Evolutionary conservation across 1,139 yeast genomes (phyloP), one percentile per base, ranked within the genome.

Genomic region (Magnusiomyces suaveolens): DNA sequence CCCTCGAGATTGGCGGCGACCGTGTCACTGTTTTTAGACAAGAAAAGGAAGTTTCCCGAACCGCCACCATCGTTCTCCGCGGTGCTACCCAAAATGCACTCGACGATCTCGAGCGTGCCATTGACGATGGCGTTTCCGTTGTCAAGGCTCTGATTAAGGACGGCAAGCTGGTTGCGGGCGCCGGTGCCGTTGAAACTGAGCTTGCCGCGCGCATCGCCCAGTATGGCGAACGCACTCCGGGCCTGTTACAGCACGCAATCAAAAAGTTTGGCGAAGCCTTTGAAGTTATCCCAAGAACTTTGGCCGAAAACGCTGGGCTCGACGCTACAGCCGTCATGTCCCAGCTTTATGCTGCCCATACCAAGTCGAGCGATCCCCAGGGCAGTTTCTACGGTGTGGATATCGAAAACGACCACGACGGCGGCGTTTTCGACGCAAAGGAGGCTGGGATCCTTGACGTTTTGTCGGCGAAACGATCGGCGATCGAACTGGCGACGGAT

Each of bases 11-110:
- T 66, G 98, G 98, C 62, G 97, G 97, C 55, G 97, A 94, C 72
- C 81, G 97, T 69, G 98, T 92, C 44, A 92, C 98, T 12, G 79
- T 94, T 39, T 90, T 92, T 75, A 81, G 89, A 69, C 98, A 92
- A 72, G 84, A 82, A 60, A 75, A 76, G 56, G 75, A 72, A 48
- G 52, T 56, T 21, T 56, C 64, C 44, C 78, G 87, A 63, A 92
- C 98, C 3, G 84, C 97, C 14, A 92, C 98, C 8, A 89, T 92
- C 63, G 84, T 92, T 50, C 75, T 94, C 54, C 82, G 98, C 71
- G 98, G 98, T 55, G 98, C 98, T 47, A 92, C 98, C n/a, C 95
- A 89, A 70, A 89, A 88, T 71, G 82, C 79, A 67, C 76, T 92
- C 66, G 98, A 94, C 65, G 97, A 92, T 68, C 80, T 92, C 57